A percentile compares a stretch with the other conserved stretches of the same genome.
phyloP scores from a whole-genome alignment of 139 green algal genomes.

The Nannochloris sp. region DNA sequence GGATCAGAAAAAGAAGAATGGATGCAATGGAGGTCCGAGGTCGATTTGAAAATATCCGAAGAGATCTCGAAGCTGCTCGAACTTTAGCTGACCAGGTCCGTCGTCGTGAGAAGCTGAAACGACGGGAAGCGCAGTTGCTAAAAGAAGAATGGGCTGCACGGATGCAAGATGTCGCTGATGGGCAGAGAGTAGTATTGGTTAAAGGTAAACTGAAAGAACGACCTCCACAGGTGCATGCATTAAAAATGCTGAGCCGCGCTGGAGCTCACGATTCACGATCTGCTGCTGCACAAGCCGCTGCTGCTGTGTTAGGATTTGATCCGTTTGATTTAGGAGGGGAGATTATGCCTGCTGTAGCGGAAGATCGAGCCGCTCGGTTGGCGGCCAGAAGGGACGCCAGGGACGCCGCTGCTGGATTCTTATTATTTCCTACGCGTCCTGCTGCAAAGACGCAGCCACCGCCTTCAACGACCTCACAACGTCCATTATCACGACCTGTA shows the following conservation, averaged over 20 bases:
- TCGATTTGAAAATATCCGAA: constrained; percentile 24
- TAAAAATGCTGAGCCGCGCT: background rate
- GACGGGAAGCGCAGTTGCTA: constrained; percentile 25
- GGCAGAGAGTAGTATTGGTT: background rate
- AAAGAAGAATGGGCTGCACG: constrained; percentile 22
- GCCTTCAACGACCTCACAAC: background rate
- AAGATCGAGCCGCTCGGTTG: constrained; percentile 24
- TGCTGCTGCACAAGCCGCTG: background rate
- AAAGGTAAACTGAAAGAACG: background rate
- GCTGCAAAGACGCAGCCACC: background rate
- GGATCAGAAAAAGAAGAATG: constrained; percentile 23
- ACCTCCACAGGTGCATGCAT: background rate
- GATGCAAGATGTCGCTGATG: background rate
- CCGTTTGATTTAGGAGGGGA: background rate
- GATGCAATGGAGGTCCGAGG: constrained; percentile 13
- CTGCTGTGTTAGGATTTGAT: background rate
- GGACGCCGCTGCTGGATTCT: background rate
- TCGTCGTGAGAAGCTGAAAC: constrained; percentile 38
- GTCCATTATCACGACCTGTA: background rate
- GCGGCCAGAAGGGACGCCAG: constrained; percentile 11
- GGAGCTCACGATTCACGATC: background rate
- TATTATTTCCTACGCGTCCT: background rate
- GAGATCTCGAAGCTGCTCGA: constrained; percentile 31
- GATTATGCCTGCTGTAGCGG: background rate
- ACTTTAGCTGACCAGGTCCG: constrained; percentile 42